phyloP scores from a whole-genome alignment of 352 stramenopile genomes.

The Phytophthora niederhauseri region DNA sequence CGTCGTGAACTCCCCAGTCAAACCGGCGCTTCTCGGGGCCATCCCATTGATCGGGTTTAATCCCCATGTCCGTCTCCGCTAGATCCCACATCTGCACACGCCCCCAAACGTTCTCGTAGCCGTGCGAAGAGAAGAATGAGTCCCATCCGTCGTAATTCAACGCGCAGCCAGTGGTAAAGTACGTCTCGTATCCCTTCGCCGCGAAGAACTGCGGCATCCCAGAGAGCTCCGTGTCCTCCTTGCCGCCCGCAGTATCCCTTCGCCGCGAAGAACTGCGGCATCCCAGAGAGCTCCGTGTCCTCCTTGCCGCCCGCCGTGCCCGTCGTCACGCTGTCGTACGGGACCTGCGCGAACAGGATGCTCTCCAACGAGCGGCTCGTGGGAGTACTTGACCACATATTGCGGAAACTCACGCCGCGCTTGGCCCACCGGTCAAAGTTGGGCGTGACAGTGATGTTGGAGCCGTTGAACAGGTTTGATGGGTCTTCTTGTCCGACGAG shows the following conservation, averaged over 20 bases:
- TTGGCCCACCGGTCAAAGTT: slow-evolving; percentile 52
- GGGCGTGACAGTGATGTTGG: slow-evolving; percentile 32
- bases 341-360: slow-evolving; percentile 48
- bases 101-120: slow-evolving; percentile 2
- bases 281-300: not conserved
- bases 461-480: slow-evolving; percentile 33
- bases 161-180: not conserved
- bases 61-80: slow-evolving; percentile 1
- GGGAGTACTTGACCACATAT: slow-evolving; percentile 54
- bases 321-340: slow-evolving; percentile 15
- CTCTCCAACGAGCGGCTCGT: slow-evolving; percentile 57
- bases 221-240: not conserved
- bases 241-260: too few relatives aligned
- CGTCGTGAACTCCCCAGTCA: not conserved
- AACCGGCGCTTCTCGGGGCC: slow-evolving; percentile 2
- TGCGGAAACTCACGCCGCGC: slow-evolving; percentile 45
- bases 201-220: not conserved
- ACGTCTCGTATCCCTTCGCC: not conserved
- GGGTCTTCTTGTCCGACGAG: slow-evolving; percentile 39
- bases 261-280: not conserved
- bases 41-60: slow-evolving; percentile 1
- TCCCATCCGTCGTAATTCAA: slow-evolving; percentile 4
- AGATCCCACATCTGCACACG: not conserved
- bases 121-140: not conserved
- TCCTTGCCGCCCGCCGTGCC: not conserved